phyloP scores from a whole-genome alignment of 2,329 filamentous ascomycete species.

The Mycosphaerella arachidis region DNA sequence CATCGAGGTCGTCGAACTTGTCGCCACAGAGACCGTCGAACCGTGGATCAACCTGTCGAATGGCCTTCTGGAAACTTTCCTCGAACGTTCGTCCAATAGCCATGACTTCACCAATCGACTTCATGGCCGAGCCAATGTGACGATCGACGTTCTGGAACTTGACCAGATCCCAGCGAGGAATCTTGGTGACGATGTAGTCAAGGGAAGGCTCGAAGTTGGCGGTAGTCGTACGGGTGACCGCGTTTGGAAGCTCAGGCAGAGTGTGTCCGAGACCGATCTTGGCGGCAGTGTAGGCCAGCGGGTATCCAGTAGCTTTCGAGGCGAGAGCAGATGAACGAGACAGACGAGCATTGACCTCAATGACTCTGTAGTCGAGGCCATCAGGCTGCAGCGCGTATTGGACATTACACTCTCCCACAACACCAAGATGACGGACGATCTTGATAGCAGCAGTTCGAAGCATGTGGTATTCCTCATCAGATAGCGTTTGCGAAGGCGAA shows the following conservation, averaged over 20 bases:
- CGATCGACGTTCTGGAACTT: slow-evolving; percentile 99
- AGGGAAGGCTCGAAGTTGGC: slow-evolving; percentile 97
- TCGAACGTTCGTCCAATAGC: slow-evolving; percentile 97
- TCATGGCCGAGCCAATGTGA: slow-evolving; percentile 97
- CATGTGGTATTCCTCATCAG: slow-evolving; percentile 99
- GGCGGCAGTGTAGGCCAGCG: slow-evolving; percentile 91
- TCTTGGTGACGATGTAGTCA: slow-evolving; percentile 98
- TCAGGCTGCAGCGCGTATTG: slow-evolving; percentile 96
- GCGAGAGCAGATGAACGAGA: slow-evolving; percentile 95
- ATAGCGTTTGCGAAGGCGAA: slow-evolving; percentile 91
- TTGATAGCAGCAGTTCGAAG: slow-evolving; percentile 95
- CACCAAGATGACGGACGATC: slow-evolving; percentile 93
- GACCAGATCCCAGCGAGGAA: slow-evolving; percentile 94
- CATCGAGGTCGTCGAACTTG: slow-evolving; percentile 88
- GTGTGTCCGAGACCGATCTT: slow-evolving; percentile 97
- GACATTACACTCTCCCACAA: slow-evolving; percentile 97
- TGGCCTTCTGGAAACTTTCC: slow-evolving; percentile 98
- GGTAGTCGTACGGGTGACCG: slow-evolving; percentile 96
- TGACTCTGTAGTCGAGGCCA: slow-evolving; percentile 95
- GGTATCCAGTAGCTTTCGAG: slow-evolving; percentile 97
- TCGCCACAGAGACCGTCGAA: slow-evolving; percentile 93
- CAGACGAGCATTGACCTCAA: slow-evolving; percentile 97
- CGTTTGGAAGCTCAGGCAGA: slow-evolving; percentile 91
- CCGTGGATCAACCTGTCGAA: slow-evolving; percentile 89
- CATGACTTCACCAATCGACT: slow-evolving; percentile 99